A percentile compares a stretch with the other conserved stretches of the same genome.
Conservation (phyloP, 2,329 filamentous ascomycete genomes). For the Biscogniauxia sp. region DNA sequence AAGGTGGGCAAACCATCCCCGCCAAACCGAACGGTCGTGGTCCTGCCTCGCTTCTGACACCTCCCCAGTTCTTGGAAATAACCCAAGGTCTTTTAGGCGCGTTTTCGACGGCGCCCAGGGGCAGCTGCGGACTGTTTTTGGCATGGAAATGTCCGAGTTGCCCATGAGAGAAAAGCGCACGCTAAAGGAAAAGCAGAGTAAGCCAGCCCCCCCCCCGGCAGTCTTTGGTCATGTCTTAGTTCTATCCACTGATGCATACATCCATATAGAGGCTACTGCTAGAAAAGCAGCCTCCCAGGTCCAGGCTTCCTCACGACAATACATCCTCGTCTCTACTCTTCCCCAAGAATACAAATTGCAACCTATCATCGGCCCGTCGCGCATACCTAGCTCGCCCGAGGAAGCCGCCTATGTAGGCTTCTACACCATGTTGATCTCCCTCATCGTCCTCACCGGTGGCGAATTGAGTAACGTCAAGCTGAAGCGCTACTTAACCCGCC, state of each 20-base stretch:
- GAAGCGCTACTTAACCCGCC: constrained; percentile 67
- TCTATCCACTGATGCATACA: constrained; percentile 34
- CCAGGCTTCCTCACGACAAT: constrained; percentile 63
- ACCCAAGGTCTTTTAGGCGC: constrained; percentile 67
- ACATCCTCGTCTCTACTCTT: constrained; percentile 73
- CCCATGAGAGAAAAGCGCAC: constrained; percentile 79
- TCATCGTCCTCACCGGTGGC: constrained; percentile 74
- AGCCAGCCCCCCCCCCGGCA: constrained; percentile 32
- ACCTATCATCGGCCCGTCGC: constrained; percentile 65
- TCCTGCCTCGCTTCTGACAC: background rate
- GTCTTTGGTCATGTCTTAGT: constrained; percentile 1
- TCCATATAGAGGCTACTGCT: constrained; percentile 33
- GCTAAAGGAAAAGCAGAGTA: constrained; percentile 69
- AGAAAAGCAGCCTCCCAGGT: constrained; percentile 42
- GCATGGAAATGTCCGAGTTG: constrained; percentile 89
- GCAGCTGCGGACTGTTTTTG: constrained; percentile 70
- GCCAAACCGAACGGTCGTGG: background rate
- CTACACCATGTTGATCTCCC: constrained; percentile 74
- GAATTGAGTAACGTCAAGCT: constrained; percentile 76
- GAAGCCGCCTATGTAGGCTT: constrained; percentile 82
- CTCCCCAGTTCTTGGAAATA: constrained; percentile 64
- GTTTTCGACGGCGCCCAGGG: constrained; percentile 77
- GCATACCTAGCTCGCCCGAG: constrained; percentile 59
- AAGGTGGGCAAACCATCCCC: constrained; percentile 44
- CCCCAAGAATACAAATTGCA: constrained; percentile 66